Evolutionary conservation across 495 filamentous ascomycete species (phyloP).

Genomic region (Aspergillus olivimuriae): DNA sequence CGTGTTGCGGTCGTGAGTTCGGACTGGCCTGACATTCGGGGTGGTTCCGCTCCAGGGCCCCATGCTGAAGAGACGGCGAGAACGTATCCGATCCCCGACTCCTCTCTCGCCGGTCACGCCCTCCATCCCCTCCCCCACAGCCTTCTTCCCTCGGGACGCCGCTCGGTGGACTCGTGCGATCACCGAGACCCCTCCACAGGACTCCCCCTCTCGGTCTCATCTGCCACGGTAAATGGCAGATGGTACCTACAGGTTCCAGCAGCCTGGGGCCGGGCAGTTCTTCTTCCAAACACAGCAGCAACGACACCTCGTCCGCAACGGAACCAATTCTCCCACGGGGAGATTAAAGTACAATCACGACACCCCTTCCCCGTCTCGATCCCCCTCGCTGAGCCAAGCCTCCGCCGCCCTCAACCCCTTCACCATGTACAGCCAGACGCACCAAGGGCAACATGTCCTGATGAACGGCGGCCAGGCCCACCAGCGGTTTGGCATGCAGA

Average conservation of each 20-base stretch:
- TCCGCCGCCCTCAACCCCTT: conserved; percentile 56
- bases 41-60: conserved; percentile 36
- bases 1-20: conserved; percentile 9
- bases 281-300: conserved; percentile 51
- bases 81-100: conserved; percentile 39
- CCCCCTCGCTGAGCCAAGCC: conserved; percentile 58
- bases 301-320: conserved; percentile 48
- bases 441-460: conserved; percentile 77
- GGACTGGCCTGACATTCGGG: conserved; percentile 13
- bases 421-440: conserved; percentile 77
- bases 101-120: conserved; percentile 22
- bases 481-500: conserved; percentile 57
- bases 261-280: conserved; percentile 61
- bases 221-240: conserved; percentile 71
- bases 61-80: conserved; percentile 50
- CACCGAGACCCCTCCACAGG: conserved; percentile 21
- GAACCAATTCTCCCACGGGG: conserved; percentile 45
- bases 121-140: background rate
- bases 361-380: conserved; percentile 66
- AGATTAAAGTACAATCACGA: conserved; percentile 49
- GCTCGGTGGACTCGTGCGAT: conserved; percentile 13
- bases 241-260: conserved; percentile 72
- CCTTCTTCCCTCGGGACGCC: conserved; percentile 15
- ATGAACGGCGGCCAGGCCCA: conserved; percentile 59
- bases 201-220: conserved; percentile 34